Base-by-base conservation (phyloP, 2,329 filamentous ascomycete genomes). In the Pseudogymnoascus sp. region DNA sequence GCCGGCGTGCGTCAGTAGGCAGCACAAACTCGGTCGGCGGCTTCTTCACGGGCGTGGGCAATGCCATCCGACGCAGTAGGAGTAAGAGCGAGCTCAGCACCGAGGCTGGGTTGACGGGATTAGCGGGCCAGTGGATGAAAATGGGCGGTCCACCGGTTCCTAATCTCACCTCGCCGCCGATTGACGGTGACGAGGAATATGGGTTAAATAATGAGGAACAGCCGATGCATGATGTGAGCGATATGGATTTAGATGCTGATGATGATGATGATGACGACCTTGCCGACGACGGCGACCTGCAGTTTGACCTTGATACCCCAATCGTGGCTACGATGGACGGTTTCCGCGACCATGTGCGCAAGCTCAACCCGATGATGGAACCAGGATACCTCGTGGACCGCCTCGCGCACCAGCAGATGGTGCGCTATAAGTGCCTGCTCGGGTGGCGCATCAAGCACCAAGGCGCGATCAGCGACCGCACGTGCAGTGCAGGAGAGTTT, bases 331-430 rank as follows among this genome's bases (percentile, higher is more conserved):
- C 85, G 16, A 76, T 87, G 23, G 83, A 86, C 64, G 92, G 92
- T 0, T 96, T 96, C 75, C 86, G 85, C 67, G 80, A 84, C 23
- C 89, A 96, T 70, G 83, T 93, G 16, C 76, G 85, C 52, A 81
- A 83, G 64, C 76, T 95, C 45, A 95, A 95, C 69, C 90, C 91
- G n/a, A 77, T 80, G 9, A 78, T 96, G 63, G 78, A 79, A n/a
- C 76, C 80, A 7, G 80, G 70, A 3, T 80, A 82, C 73, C 79
- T 97, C 66, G 83, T 93, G 12, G 89, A 94, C 30, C 86, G 92
- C 52, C 89, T 96, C 67, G 90, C 89, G 0, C 84, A 90, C 66
- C 91, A 96, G 70, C 91, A 96, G 72, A 78, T 88, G 55, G 79
- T 85, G 64, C 84, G 92, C 62, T 96, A 92, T 75, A 94, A 92